These are phyloP conservation scores for Cyberlindnera saturnus DNA, from an alignment of 805 yeast species.

Conservation along the genomic window DNA sequence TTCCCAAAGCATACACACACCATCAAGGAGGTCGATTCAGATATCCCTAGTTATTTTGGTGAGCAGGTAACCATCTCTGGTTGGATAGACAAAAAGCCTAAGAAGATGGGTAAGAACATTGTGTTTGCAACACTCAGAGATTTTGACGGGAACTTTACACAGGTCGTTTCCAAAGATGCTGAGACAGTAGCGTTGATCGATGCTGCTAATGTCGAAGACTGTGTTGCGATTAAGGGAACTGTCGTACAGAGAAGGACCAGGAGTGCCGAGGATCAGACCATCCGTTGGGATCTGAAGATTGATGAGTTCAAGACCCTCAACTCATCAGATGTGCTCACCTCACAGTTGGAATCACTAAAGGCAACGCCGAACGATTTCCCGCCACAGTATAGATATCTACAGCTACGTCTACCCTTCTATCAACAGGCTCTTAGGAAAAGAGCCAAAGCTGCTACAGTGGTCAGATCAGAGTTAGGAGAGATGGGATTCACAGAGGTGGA, in stretches of 20 bases:
- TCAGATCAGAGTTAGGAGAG: conserved; percentile 37
- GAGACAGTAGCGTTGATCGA: conserved; percentile 34
- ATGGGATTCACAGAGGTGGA: conserved; percentile 73
- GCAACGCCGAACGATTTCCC: conserved; percentile 57
- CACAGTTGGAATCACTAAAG: conserved; percentile 60
- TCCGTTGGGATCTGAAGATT: conserved; percentile 55
- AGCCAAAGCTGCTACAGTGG: conserved; percentile 44
- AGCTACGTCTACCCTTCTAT: conserved; percentile 54
- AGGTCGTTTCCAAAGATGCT: conserved; percentile 40
- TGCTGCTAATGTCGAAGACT: conserved; percentile 63
- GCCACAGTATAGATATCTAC: conserved; percentile 74
- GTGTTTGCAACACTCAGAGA: conserved; percentile 78
- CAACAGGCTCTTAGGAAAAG: conserved; percentile 54
- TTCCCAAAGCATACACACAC: conserved; percentile 23
- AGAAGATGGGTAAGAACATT: conserved; percentile 55
- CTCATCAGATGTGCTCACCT: conserved; percentile 53
- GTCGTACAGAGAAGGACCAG: conserved; percentile 31
- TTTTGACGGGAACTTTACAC: conserved; percentile 57
- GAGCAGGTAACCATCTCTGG: conserved; percentile 57
- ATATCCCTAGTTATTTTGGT: conserved; percentile 5
- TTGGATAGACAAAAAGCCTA: conserved; percentile 76
- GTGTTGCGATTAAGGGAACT: conserved; percentile 59
- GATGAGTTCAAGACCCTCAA: conserved; percentile 51
- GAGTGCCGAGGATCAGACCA: conserved; percentile 8
- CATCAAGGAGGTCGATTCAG: conserved; percentile 5